A percentile compares a stretch with the other conserved stretches of the same genome.
Evolutionary conservation across 441 rosid species (phyloP).

Genomic region (Croton laevigatus): DNA sequence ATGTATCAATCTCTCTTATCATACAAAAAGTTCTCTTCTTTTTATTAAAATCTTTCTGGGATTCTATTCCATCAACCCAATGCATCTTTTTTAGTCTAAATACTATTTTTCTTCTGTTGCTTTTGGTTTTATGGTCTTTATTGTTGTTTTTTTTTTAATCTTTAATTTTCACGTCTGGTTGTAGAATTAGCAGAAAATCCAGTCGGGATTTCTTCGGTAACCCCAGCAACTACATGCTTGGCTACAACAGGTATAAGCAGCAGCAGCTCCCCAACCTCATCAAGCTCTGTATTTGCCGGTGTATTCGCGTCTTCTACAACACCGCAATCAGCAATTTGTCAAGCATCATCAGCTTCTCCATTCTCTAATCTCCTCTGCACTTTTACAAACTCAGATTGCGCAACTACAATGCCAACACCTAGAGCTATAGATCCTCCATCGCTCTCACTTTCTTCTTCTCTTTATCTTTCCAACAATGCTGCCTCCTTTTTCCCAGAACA

Average conservation of each 20-base stretch:
- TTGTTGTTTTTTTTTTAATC: background rate
- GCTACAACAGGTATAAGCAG: conserved; percentile 19
- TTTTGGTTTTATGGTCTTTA: background rate
- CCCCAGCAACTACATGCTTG: conserved; percentile 19
- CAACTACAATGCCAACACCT: conserved; percentile 21
- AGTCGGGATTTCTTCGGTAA: conserved; percentile 31
- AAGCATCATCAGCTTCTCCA: conserved; percentile 26
- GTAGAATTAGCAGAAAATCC: conserved; percentile 53
- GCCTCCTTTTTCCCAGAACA: conserved; percentile 35
- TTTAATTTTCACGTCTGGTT: background rate
- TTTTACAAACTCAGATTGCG: conserved; percentile 23
- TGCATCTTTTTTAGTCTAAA: background rate
- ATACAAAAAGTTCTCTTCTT: conserved; percentile 5
- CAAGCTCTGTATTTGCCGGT: conserved; percentile 35
- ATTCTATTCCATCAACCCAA: background rate
- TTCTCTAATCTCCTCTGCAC: conserved; percentile 31
- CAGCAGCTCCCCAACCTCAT: conserved; percentile 25
- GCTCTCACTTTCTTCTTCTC: conserved; percentile 49
- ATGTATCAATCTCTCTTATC: conserved; percentile 1
- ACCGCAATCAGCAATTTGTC: conserved; percentile 15
- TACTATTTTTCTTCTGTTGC: background rate
- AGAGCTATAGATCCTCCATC: conserved; percentile 40
- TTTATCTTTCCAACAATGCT: conserved; percentile 41
- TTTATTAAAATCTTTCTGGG: background rate
- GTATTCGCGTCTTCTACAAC: conserved; percentile 33